Base-by-base conservation (phyloP, 257 asterid species). In the Plectranthus barbatus region DNA sequence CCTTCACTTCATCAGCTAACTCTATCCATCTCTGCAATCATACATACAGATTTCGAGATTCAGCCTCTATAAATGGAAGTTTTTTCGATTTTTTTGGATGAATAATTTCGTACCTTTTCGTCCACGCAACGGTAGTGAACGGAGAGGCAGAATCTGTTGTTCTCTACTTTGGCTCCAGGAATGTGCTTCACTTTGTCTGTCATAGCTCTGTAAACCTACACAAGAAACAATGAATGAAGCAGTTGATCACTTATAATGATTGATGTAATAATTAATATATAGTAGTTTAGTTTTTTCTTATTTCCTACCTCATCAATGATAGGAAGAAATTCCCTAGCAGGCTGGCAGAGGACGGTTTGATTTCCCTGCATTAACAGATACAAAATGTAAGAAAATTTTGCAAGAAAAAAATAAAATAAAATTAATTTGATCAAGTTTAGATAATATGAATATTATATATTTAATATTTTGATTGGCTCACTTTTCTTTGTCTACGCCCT, bases 111-210 rank as follows among this genome's bases (percentile, higher is more conserved):
- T n/a, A n/a, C n/a, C n/a, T 91, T 77, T 69, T 90, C 96, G 12
- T 81, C 92, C 0, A 90, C 96, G 9, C 95, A 78, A 14, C 97
- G 95, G 58, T 73, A 90, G 80, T 90, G 97, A 6, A 90, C 95
- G 14, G 97, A 90, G 21, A 85, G 60, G 48, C 95, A 90, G 47
- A 90, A 90, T 50, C 81, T 83, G 74, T 90, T 87, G 77, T 90
- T 81, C 70, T 90, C 97, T 33, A 90, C 95, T 56, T 65, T 79
- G 2, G 95, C 94, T 7, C 95, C 97, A 0, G 83, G 86, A 26
- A 90, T 80, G 62, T 74, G 65, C 49, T 81, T 79, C 12, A 81
- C 83, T 72, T 83, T 82, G 66, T 79, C 90, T 50, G 74, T 51
- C 85, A 90, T 76, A 40, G 64, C 21, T 63, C 67, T 78, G 71